These are phyloP conservation scores for Phytophthora capsici DNA, from an alignment of 352 stramenopile genomes.

Conservation along the genomic window DNA sequence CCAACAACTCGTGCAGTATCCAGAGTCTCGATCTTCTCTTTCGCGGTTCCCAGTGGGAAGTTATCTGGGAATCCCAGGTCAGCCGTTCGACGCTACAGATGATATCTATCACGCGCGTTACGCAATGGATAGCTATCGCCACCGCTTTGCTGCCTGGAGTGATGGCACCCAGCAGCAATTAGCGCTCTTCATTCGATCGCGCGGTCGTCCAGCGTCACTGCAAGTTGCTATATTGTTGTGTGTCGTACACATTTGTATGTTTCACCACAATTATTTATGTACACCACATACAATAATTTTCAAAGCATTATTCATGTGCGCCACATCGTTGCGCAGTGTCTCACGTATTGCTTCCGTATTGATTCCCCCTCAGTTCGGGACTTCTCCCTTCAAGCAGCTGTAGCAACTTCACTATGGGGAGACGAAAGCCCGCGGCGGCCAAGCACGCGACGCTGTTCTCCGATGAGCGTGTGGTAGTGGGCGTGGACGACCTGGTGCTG, in stretches of 20 bases:
- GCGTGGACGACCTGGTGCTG: conserved; percentile 87
- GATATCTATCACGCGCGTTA: conserved; percentile 10
- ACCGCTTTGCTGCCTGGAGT: not conserved
- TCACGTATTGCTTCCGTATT: conserved; percentile 4
- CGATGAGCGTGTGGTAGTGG: conserved; percentile 75
- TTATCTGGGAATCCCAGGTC: too few relatives aligned
- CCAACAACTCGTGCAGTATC: too few relatives aligned
- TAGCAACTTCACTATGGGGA: conserved; percentile 40
- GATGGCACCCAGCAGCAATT: conserved; percentile 6
- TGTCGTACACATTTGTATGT: too few relatives aligned
- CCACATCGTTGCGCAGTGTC: conserved; percentile 10
- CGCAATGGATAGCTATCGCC: not conserved
- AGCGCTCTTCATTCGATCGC: conserved; percentile 6
- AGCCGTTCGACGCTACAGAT: not conserved
- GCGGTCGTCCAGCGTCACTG: not conserved
- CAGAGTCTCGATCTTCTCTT: conserved; percentile 1
- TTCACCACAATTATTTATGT: too few relatives aligned
- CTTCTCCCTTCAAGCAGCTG: conserved; percentile 30
- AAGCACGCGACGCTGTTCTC: conserved; percentile 44
- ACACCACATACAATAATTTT: too few relatives aligned
- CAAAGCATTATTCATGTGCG: not conserved
- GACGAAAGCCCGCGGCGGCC: conserved; percentile 24
- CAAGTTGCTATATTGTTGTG: too few relatives aligned
- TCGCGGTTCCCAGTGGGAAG: not conserved
- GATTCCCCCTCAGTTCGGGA: conserved; percentile 16